Percentiles rank a stretch among this genome's conserved stretches.
phyloP scores from a whole-genome alignment of 1,139 yeast genomes.

The Eremothecium coryli region DNA sequence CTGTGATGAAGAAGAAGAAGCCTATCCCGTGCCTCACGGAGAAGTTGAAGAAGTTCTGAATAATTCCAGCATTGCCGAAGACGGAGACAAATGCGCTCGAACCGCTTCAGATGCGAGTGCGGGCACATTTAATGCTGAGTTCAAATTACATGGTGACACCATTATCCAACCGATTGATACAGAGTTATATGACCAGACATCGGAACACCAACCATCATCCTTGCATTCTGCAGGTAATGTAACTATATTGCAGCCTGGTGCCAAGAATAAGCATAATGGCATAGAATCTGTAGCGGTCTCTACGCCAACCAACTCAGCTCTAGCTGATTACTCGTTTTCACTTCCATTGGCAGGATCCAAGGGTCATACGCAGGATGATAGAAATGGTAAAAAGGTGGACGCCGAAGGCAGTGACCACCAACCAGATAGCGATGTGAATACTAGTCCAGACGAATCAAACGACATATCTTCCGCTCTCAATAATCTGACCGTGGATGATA shows the following conservation, averaged over 20 bases:
- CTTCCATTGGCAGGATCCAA: slow-evolving; percentile 4
- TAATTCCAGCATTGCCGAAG: neutral
- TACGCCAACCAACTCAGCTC: neutral
- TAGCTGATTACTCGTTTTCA: slow-evolving; percentile 3
- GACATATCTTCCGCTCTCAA: too few species aligned
- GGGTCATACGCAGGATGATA: slow-evolving; percentile 1
- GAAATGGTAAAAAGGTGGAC: neutral
- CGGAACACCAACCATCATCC: neutral
- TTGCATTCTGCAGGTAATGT: neutral
- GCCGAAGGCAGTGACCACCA: neutral
- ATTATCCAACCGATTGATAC: neutral
- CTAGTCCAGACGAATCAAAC: too few species aligned
- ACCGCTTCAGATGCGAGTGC: neutral
- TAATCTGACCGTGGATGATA: too few species aligned
- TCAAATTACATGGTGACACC: neutral
- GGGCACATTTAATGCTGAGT: neutral
- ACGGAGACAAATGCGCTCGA: neutral
- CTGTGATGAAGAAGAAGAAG: slow-evolving; percentile 9
- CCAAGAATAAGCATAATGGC: neutral
- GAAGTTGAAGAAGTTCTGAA: neutral
- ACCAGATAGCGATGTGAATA: too few species aligned
- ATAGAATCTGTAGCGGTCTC: neutral
- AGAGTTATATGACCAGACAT: neutral
- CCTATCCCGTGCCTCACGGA: slow-evolving; percentile 2
- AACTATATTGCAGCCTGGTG: neutral